Base-by-base conservation (phyloP, 306 rosid species). In the Crotalaria pallida region DNA sequence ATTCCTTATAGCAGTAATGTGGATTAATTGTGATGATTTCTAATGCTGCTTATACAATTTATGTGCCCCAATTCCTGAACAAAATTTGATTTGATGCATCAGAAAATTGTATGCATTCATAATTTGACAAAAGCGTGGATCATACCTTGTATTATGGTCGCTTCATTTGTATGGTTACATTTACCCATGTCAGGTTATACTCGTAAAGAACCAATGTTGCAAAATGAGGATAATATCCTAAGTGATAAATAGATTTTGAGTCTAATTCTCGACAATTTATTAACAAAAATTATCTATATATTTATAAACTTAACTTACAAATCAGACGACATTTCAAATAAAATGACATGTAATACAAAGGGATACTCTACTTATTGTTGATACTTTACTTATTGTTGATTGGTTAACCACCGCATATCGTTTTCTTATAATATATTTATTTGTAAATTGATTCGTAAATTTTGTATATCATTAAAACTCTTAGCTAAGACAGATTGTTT, bases 1-100 rank as follows among this genome's bases (percentile, higher is more conserved):
- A 10, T 52, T 67, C 56, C 61, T 52, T 52, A 17, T 60, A 44
- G 79, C 56, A 53, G 82, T 56, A 19, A 9, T 52, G 12, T 61
- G 66, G 74, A 52, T 66, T 60, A 45, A 48, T 47, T 38, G 11
- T 47, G 51, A 59, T 45, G 41, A 43, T n/a, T n/a, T n/a, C 48
- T 53, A 48, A 12, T 24, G 16, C 58, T 38, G 74, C 53, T 47
- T 41, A 36, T 41, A 45, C 65, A 55, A 75, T 64, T 38, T 36
- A 1, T 59, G 3, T 18, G 10, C 24, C 55, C 60, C 53, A 48
- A 45, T 67, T 77, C 47, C 73, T 11, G 57, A 61, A 62, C 34
- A 52, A 56, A 70, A 31, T 52, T 69, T 70, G 24, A 38, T 53
- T 44, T 75, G 51, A 67, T 58, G 63, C 59, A 10, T 29, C 29